Evolutionary conservation across 1,284 basidiomycete genomes (phyloP).

Genomic region (Cutaneotrichosporon sp.): DNA sequence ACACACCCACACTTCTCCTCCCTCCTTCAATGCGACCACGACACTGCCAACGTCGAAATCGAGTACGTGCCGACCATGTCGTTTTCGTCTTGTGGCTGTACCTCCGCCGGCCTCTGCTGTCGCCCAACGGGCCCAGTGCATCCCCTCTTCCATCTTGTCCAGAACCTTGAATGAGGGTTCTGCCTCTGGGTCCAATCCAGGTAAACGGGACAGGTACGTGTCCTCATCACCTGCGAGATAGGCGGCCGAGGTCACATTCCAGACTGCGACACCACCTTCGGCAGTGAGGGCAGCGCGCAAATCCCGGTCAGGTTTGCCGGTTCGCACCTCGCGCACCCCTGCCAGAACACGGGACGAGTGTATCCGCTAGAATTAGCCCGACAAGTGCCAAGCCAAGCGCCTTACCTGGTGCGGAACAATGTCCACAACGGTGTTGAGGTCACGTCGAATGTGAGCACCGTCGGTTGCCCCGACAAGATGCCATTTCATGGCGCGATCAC

Average conservation of each 20-base stretch:
- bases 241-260: neutral
- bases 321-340: neutral
- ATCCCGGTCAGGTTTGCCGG: neutral
- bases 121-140: neutral
- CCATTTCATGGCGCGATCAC: neutral
- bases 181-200: neutral
- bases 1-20: slow-evolving; percentile 1
- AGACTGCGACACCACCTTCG: neutral
- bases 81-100: neutral
- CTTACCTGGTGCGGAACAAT: neutral
- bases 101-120: neutral
- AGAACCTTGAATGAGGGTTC: neutral
- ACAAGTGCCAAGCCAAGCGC: neutral
- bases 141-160: neutral
- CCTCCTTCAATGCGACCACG: neutral
- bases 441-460: neutral
- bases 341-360: neutral
- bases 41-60: neutral
- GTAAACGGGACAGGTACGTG: neutral
- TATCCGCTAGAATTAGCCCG: neutral
- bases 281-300: neutral
- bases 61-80: neutral
- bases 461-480: neutral
- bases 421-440: neutral
- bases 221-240: neutral